A percentile compares a stretch with the other conserved stretches of the same genome.
Evolutionary conservation across 805 yeast species (phyloP).

Genomic region (Zygosaccharomyces kombuchaensis): DNA sequence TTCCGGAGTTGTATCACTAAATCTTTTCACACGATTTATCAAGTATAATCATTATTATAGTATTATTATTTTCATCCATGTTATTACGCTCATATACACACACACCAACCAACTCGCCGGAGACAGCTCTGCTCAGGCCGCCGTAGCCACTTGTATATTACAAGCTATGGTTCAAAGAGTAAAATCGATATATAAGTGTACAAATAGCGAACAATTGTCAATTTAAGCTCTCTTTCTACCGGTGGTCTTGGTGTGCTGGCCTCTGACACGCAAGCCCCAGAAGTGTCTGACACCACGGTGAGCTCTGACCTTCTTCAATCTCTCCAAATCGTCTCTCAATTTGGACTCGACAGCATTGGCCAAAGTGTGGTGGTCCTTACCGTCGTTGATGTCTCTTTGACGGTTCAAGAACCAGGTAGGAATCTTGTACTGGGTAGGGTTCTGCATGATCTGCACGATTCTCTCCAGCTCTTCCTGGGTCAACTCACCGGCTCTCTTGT

Average conservation of each 20-base stretch:
- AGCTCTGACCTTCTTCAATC: constrained; percentile 99
- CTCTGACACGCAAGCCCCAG: constrained; percentile 99
- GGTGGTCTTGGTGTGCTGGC: constrained; percentile 99
- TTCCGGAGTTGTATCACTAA: constrained; percentile 3
- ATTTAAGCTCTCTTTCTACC: constrained; percentile 72
- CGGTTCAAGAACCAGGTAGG: constrained; percentile 99
- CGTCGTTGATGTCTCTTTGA: constrained; percentile 97
- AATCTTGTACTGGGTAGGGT: constrained; percentile 98
- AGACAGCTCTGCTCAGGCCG: not conserved
- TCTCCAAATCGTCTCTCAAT: constrained; percentile 99
- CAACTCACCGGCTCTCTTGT: constrained; percentile 99
- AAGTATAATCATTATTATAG: not conserved
- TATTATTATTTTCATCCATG: not conserved
- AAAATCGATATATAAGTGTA: constrained; percentile 7
- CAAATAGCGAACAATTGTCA: constrained; percentile 3
- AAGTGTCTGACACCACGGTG: constrained; percentile 99
- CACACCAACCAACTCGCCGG: too few relatives aligned
- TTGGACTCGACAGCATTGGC: constrained; percentile 99
- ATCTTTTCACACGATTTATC: not conserved
- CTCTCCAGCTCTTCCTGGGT: constrained; percentile 99
- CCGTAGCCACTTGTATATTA: not conserved
- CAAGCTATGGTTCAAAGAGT: constrained; percentile 5
- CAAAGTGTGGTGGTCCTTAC: constrained; percentile 98
- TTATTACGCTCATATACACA: too few relatives aligned
- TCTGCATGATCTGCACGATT: constrained; percentile 99